A percentile compares a stretch with the other conserved stretches of the same genome.
These are phyloP conservation scores for Eragrostis nindensis DNA, from an alignment of 176 grass and related monocot species.

Conservation along the genomic window DNA sequence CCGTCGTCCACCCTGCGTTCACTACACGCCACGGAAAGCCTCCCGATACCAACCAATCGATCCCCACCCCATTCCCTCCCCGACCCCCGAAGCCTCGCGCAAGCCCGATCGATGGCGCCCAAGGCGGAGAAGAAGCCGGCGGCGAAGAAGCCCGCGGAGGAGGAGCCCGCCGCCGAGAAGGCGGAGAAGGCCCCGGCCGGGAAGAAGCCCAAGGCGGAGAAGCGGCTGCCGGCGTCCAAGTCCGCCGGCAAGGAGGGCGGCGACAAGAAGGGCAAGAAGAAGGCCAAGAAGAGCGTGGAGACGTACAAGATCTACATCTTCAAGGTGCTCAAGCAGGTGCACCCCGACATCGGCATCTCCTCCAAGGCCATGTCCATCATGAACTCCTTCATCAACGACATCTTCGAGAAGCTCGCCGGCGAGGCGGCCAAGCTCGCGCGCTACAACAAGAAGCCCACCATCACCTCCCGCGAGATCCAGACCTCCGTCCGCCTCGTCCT, in stretches of 20 bases:
- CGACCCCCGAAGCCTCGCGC: not conserved
- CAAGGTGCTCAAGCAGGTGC: slow-evolving; percentile 85
- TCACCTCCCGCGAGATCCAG: slow-evolving; percentile 79
- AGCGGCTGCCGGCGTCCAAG: slow-evolving; percentile 54
- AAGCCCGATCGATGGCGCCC: slow-evolving; percentile 41
- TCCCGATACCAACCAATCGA: not conserved
- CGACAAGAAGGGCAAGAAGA: slow-evolving; percentile 55
- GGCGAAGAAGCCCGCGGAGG: slow-evolving; percentile 50
- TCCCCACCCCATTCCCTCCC: not conserved
- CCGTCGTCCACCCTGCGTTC: no score
- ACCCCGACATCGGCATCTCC: slow-evolving; percentile 72
- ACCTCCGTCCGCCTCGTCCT: slow-evolving; percentile 70
- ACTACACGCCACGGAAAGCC: not conserved
- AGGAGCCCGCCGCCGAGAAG: slow-evolving; percentile 44
- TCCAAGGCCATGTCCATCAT: slow-evolving; percentile 82
- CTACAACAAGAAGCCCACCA: slow-evolving; percentile 86
- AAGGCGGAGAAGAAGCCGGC: slow-evolving; percentile 65
- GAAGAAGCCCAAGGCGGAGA: slow-evolving; percentile 73
- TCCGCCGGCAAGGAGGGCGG: slow-evolving; percentile 49
- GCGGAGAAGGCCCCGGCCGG: slow-evolving; percentile 43
- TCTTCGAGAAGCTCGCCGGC: slow-evolving; percentile 71
- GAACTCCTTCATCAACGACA: slow-evolving; percentile 87
- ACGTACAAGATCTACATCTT: slow-evolving; percentile 99
- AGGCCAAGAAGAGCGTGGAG: slow-evolving; percentile 63
- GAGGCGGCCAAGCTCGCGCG: slow-evolving; percentile 56